Evolutionary conservation across 2,329 filamentous ascomycete genomes (phyloP).

Genomic region (Leptographium flavum): DNA sequence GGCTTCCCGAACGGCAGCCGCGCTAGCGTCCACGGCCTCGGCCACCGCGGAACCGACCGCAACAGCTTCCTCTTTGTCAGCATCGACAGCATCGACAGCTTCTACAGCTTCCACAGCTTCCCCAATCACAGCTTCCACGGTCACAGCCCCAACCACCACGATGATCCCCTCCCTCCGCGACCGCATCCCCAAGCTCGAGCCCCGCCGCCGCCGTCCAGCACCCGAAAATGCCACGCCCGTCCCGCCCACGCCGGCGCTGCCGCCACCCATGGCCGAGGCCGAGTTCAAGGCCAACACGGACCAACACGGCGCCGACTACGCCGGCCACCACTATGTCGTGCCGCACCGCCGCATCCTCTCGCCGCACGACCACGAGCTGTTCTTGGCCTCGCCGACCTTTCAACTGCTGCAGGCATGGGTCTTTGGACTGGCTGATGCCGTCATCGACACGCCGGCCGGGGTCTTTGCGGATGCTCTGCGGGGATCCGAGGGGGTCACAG

Average conservation of each 20-base stretch:
- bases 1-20: not conserved
- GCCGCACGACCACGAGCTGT: conserved; percentile 63
- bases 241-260: conserved; percentile 62
- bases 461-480: conserved; percentile 17
- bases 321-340: conserved; percentile 39
- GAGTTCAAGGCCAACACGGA: too few species aligned
- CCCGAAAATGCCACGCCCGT: conserved; percentile 45
- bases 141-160: not conserved
- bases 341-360: conserved; percentile 76
- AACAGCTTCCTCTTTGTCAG: too few species aligned
- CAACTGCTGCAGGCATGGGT: conserved; percentile 69
- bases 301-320: conserved; percentile 36
- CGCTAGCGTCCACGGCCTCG: not conserved
- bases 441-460: conserved; percentile 41
- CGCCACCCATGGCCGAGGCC: conserved; percentile 44
- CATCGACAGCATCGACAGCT: not conserved
- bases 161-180: conserved; percentile 28
- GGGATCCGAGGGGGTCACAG: not conserved
- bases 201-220: conserved; percentile 40
- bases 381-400: conserved; percentile 63
- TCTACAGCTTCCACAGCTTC: not conserved
- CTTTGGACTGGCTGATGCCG: conserved; percentile 72
- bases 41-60: too few species aligned
- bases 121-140: not conserved
- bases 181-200: conserved; percentile 52